phyloP scores from a whole-genome alignment of 257 asterid genomes.

The Apocynum venetum region DNA sequence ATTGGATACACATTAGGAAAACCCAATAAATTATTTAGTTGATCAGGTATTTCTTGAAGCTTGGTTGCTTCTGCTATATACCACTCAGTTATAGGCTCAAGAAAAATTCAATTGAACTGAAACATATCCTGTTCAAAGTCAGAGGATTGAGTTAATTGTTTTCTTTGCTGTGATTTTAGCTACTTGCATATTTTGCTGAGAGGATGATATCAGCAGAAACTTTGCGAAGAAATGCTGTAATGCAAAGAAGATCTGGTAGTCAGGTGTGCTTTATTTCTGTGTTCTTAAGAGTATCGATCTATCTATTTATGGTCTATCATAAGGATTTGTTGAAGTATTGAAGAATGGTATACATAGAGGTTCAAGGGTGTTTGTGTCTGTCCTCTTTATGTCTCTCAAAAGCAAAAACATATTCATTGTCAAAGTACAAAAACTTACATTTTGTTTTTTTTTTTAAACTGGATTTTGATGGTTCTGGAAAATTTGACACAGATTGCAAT shows the following conservation, averaged over 20 bases:
- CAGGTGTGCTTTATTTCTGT: conserved; percentile 39
- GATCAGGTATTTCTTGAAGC: background rate
- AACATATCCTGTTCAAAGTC: background rate
- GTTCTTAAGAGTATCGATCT: background rate
- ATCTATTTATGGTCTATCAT: background rate
- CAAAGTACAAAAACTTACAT: background rate
- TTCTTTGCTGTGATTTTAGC: conserved; percentile 37
- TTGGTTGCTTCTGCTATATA: background rate
- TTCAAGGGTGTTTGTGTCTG: background rate
- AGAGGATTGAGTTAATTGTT: background rate
- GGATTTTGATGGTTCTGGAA: conserved; percentile 2
- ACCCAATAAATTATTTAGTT: background rate
- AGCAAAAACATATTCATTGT: background rate
- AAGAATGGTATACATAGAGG: background rate
- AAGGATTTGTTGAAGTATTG: background rate
- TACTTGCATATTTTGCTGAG: conserved; percentile 67
- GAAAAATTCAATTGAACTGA: background rate
- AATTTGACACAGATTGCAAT: conserved; percentile 50
- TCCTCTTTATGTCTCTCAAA: background rate
- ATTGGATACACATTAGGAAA: background rate
- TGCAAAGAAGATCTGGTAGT: conserved; percentile 65
- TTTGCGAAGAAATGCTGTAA: conserved; percentile 68
- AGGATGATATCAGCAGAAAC: conserved; percentile 92
- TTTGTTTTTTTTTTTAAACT: background rate
- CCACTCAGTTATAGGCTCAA: background rate